Conservation (phyloP, 257 asterid genomes). For the Solanum neorickii region DNA sequence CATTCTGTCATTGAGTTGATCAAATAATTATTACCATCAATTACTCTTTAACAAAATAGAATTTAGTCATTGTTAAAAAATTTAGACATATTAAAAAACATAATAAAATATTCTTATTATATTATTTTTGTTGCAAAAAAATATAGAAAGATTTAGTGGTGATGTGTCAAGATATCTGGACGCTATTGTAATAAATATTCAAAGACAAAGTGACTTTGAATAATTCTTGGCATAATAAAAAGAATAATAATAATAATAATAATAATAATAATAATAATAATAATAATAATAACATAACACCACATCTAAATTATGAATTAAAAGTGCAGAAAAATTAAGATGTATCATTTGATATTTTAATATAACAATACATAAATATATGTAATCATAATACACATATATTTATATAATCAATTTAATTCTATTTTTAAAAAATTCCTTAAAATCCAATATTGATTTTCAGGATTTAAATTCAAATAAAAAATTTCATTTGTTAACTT, state of each 20-base stretch:
- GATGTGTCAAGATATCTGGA: too few species aligned
- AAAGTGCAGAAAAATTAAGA: background rate
- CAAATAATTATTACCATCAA: background rate
- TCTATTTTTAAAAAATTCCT: background rate
- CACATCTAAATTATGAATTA: background rate
- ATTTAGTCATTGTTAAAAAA: background rate
- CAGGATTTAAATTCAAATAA: background rate
- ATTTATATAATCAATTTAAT: background rate
- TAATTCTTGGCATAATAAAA: background rate
- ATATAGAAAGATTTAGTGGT: too few species aligned
- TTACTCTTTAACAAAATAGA: background rate
- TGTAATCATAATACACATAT: background rate
- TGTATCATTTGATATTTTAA: background rate
- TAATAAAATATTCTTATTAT: background rate
- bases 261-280: too few species aligned
- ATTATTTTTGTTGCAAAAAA: too few species aligned
- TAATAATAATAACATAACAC: too few species aligned
- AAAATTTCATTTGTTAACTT: background rate
- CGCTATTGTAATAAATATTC: background rate
- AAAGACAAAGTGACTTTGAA: background rate
- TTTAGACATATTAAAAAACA: background rate
- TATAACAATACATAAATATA: background rate
- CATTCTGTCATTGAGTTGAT: background rate
- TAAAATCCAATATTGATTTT: background rate
- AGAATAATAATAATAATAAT: too few species aligned